Conservation (phyloP, 768 basidiomycete genomes). For the Leucosporidium yakuticum region DNA sequence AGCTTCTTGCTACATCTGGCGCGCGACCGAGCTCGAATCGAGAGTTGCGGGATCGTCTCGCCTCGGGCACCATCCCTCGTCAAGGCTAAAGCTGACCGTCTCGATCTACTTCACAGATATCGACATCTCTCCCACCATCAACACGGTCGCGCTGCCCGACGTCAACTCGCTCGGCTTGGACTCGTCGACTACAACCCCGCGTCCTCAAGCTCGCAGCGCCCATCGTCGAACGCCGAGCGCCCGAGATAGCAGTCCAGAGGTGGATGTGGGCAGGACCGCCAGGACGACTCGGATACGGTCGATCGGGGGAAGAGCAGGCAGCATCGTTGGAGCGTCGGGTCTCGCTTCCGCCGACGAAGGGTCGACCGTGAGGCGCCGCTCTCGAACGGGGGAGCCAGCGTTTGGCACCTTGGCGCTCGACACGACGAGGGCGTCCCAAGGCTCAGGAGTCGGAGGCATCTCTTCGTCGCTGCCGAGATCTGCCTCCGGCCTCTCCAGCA, state of each 20-base stretch:
- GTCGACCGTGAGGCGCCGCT: not conserved
- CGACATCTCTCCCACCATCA: slow-evolving; percentile 20
- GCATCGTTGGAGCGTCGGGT: not conserved
- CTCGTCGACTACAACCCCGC: slow-evolving; percentile 7
- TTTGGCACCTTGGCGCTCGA: not conserved
- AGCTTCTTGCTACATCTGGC: not conserved
- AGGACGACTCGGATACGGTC: slow-evolving; percentile 15
- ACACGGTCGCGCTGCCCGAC: slow-evolving; percentile 8
- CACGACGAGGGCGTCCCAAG: not conserved
- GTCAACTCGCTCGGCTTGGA: not conserved
- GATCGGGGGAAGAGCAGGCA: slow-evolving; percentile 16
- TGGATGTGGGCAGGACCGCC: slow-evolving; percentile 11
- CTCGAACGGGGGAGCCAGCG: not conserved
- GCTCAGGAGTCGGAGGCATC: not conserved
- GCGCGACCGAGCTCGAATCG: not conserved
- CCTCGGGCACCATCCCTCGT: not conserved
- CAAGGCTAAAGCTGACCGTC: no score
- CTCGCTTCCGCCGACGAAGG: not conserved
- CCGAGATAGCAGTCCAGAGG: slow-evolving; percentile 18
- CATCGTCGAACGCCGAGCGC: not conserved
- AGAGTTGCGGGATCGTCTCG: not conserved
- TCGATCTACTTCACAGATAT: slow-evolving; percentile 11
- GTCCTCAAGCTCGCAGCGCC: slow-evolving; percentile 3
- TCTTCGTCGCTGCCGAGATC: slow-evolving; percentile 10
- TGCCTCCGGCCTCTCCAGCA: slow-evolving; percentile 14